Evolutionary conservation across 1,284 basidiomycete genomes (phyloP), one percentile per base, ranked within the genome.

Genomic region (Coniferiporia weirii): DNA sequence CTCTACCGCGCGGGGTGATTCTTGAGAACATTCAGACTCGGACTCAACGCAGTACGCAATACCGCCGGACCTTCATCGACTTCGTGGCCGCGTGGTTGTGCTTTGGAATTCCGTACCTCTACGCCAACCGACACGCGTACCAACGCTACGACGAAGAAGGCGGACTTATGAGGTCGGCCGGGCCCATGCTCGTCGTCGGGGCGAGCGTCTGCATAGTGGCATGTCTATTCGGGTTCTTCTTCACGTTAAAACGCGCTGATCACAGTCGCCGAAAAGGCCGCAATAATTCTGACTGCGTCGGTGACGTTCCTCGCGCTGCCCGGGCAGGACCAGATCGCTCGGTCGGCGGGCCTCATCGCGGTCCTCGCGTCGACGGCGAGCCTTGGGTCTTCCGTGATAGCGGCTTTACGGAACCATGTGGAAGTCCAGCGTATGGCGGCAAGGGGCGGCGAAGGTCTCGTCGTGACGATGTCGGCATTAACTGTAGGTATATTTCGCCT

Each of bases 261-360:
- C 22, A 6, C 47, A n/a, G 13, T 15, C 32, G 35, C 62, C 46
- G 32, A 61, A 50, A 57, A 91, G 88, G 87, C 88, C 65, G 87
- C 87, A 32, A 79, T 90, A 56, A 79, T 91, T 17, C 73, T 91
- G 57, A 89, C 87, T 66, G 85, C 87, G 44, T 86, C 87, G 47
- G 84, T 90, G 57, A 90, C 87, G 34, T 83, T 91, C 72, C 79
- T 91, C 67, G 82, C 85, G 54, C 77, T 91, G 46, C 86, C 87
- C 64, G 85, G 83, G 43, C 65, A 91, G 69, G 84, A 85, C 68
- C 79, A 74, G 59, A 64, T 84, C 60, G 73, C 84, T 59, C 79
- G 87, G 54, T 73, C 83, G 54, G 79, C 83, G 12, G 84, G 81
- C 36, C 76, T 89, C 64, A 73, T 88, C 8, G 82, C 86, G 27